Conservation (phyloP, 192 early-diverging fungal species). For the Coemansia sp. region DNA sequence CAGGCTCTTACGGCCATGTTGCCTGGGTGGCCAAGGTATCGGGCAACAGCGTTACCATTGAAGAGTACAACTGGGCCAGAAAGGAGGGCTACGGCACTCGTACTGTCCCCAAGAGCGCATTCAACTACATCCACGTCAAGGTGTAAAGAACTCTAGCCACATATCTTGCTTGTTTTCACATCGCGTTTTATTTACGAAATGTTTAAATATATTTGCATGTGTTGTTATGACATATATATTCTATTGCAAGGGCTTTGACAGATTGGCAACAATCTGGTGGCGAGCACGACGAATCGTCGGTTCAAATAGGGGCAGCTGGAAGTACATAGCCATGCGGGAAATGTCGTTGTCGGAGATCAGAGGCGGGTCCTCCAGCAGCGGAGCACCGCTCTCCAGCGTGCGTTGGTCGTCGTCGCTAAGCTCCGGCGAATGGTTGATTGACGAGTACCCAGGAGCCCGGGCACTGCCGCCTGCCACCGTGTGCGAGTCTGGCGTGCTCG, state of each 20-base stretch:
- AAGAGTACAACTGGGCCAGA: slow-evolving; percentile 40
- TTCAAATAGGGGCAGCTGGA: slow-evolving; percentile 54
- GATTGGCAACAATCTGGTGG: slow-evolving; percentile 54
- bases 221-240: neutral
- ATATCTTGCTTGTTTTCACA: neutral
- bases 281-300: slow-evolving; percentile 56
- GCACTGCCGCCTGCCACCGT: slow-evolving; percentile 9
- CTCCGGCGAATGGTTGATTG: slow-evolving; percentile 10
- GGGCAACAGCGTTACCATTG: slow-evolving; percentile 37
- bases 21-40: slow-evolving; percentile 50
- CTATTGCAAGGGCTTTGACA: slow-evolving; percentile 19
- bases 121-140: slow-evolving; percentile 48
- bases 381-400: slow-evolving; percentile 32
- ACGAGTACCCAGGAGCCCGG: slow-evolving; percentile 2
- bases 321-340: slow-evolving; percentile 39
- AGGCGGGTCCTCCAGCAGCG: slow-evolving; percentile 28
- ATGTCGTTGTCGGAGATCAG: slow-evolving; percentile 42
- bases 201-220: too few relatives aligned
- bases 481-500: slow-evolving; percentile 16
- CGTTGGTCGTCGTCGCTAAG: slow-evolving; percentile 26
- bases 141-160: neutral
- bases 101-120: slow-evolving; percentile 11
- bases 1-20: slow-evolving; percentile 33
- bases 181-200: neutral
- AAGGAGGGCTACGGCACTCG: slow-evolving; percentile 14